A percentile compares a stretch with the other conserved stretches of the same genome.
Conservation (phyloP, 2,329 filamentous ascomycete species). For the Hymenoscyphus salicellus region DNA sequence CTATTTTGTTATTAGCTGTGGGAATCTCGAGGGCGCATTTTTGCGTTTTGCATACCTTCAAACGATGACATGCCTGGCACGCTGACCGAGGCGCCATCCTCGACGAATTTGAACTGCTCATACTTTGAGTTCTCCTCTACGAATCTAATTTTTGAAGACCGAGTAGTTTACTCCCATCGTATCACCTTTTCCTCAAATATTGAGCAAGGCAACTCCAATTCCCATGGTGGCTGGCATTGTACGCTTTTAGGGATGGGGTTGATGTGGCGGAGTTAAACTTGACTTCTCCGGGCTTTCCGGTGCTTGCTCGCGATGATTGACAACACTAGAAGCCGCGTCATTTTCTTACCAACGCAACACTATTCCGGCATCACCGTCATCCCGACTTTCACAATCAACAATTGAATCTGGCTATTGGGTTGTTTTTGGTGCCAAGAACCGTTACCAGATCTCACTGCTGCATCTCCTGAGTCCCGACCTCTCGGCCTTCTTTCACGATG, state of each 20-base stretch:
- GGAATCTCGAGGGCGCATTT: background rate
- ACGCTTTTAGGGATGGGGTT: background rate
- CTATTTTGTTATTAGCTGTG: background rate
- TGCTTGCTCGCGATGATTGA: background rate
- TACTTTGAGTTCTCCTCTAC: background rate
- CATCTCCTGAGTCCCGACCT: too few species aligned
- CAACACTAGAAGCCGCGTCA: background rate
- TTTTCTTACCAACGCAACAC: background rate
- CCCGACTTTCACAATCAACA: too few species aligned
- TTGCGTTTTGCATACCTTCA: background rate
- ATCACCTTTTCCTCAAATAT: too few species aligned
- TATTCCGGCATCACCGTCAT: too few species aligned
- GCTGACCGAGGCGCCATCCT: background rate
- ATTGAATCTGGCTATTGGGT: background rate
- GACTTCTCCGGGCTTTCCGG: background rate
- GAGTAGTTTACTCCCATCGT: background rate
- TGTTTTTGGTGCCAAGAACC: background rate
- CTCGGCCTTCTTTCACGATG: background rate
- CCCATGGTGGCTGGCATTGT: background rate
- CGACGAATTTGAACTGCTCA: background rate
- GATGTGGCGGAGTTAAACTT: background rate
- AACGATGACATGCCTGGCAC: conserved; percentile 1
- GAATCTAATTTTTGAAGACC: too few species aligned
- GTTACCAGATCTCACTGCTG: background rate
- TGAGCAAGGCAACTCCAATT: too few species aligned